Base-by-base conservation (phyloP, 495 filamentous ascomycete species). In the Clavariopsis aquatica region DNA sequence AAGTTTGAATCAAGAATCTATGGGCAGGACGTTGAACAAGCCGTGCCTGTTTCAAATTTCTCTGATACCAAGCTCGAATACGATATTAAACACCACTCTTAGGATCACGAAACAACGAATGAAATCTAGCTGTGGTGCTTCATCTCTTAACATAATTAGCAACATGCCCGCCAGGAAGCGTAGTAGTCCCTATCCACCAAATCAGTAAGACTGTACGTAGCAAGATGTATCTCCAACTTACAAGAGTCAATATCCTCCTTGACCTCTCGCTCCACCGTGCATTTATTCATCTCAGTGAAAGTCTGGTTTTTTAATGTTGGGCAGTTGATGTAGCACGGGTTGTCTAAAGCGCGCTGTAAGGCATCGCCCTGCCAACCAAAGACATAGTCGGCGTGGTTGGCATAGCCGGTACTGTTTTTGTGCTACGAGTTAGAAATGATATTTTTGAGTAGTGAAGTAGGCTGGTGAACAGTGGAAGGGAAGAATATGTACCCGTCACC, bases 321-420 rank as follows among this genome's bases (percentile, higher is more conserved):
- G 43, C 65, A 64, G 38, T 49, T 69, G 29, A 59, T 41, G 52
- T 60, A 45, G 54, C 60, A 69, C 2, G 24, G 22, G 0, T 22
- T 22, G 22, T 69, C 65, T 45, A 68, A 51, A 0, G 65, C 65
- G 9, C 53, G 20, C 53, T 68, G 65, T 1, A 68, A 52, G 9
- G 65, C 58, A 45, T 68, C 65, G 53, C 47, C 65, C 43, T 69
- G 57, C 60, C 65, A 69, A 3, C 60, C 60, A 34, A 69, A 69
- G 10, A 64, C 8, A 26, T 64, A 69, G 43, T 64, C 60, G 24
- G 52, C 60, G 31, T 69, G 65, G 19, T 60, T 64, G 1, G 29
- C 49, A 28, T 55, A 57, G n/a, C 64, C 56, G 24, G 56, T 60
- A 1, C 60, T 62, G 17, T 31, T 19, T 7, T 17, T 4, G 9